A percentile compares a stretch with the other conserved stretches of the same genome.
Evolutionary conservation across 2,329 filamentous ascomycete species (phyloP).

Genomic region (Cordyceps farinosa): DNA sequence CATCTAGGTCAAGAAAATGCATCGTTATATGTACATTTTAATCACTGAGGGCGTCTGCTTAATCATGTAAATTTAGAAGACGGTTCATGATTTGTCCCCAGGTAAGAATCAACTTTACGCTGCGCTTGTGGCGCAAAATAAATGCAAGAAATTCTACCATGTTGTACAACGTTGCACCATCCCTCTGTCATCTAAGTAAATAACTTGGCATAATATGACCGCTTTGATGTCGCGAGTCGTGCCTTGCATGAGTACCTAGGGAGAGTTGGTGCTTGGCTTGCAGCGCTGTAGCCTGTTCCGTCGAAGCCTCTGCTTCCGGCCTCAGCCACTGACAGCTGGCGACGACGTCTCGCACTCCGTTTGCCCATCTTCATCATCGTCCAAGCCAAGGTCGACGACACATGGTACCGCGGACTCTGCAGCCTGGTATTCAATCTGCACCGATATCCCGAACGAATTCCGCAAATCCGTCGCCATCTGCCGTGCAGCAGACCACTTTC

Average conservation of each 20-base stretch:
- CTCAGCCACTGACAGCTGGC: background rate
- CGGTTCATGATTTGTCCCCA: background rate
- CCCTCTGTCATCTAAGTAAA: background rate
- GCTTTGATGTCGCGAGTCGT: background rate
- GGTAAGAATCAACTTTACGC: background rate
- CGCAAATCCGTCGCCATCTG: background rate
- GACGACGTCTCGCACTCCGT: background rate
- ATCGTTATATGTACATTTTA: no score
- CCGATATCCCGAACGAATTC: slow-evolving; percentile 11
- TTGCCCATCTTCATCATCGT: slow-evolving; percentile 4
- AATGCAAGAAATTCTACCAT: background rate
- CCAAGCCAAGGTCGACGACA: background rate
- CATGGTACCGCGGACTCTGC: background rate
- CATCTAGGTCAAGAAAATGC: no score
- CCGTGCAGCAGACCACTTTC: slow-evolving; percentile 2
- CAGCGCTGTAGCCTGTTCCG: slow-evolving; percentile 1
- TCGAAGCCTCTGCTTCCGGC: background rate
- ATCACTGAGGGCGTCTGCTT: no score
- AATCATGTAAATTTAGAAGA: no score
- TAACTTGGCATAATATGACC: background rate
- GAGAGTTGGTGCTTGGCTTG: background rate
- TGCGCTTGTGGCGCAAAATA: background rate
- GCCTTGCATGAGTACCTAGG: background rate
- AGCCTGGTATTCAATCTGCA: background rate
- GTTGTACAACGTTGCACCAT: background rate